Conservation (phyloP, 768 basidiomycete species). For the Phlegmacium glaucopus region DNA sequence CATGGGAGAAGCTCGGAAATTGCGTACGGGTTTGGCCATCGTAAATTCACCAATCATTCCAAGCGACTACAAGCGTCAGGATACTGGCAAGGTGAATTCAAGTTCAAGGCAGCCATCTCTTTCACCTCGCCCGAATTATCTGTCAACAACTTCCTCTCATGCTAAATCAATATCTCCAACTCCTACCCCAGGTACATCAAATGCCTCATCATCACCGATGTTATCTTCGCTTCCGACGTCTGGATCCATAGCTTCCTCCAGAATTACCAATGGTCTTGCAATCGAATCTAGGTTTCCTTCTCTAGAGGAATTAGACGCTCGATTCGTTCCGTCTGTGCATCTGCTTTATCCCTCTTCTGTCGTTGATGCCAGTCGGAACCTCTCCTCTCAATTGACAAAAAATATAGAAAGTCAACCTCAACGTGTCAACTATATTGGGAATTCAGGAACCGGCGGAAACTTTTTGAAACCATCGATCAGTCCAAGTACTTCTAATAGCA, state of each 20-base stretch:
- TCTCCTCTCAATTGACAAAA: conserved; percentile 5
- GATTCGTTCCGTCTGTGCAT: conserved; percentile 17
- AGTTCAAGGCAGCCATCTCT: conserved; percentile 30
- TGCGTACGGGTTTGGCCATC: conserved; percentile 67
- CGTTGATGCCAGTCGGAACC: conserved; percentile 11
- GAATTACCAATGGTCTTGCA: conserved; percentile 36
- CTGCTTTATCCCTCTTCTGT: conserved; percentile 22
- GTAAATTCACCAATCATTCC: conserved; percentile 31
- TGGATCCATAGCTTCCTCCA: conserved; percentile 19
- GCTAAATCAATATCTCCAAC: conserved; percentile 29
- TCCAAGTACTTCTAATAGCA: conserved; percentile 18
- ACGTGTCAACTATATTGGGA: conserved; percentile 7
- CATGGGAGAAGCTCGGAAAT: conserved; percentile 69
- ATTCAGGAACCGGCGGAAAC: conserved; percentile 13
- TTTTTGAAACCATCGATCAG: conserved; percentile 19
- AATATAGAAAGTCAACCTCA: conserved; percentile 5
- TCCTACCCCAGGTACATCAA: conserved; percentile 26
- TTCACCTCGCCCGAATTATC: conserved; percentile 29
- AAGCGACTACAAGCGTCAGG: conserved; percentile 23
- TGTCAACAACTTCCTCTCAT: conserved; percentile 23
- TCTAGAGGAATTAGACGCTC: conserved; percentile 75
- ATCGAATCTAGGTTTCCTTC: conserved; percentile 83
- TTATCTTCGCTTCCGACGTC: conserved; percentile 24
- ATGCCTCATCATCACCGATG: conserved; percentile 15
- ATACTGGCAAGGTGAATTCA: conserved; percentile 21